phyloP scores from a whole-genome alignment of 2,329 filamentous ascomycete species.

The Ascochyta viciae-villosae region DNA sequence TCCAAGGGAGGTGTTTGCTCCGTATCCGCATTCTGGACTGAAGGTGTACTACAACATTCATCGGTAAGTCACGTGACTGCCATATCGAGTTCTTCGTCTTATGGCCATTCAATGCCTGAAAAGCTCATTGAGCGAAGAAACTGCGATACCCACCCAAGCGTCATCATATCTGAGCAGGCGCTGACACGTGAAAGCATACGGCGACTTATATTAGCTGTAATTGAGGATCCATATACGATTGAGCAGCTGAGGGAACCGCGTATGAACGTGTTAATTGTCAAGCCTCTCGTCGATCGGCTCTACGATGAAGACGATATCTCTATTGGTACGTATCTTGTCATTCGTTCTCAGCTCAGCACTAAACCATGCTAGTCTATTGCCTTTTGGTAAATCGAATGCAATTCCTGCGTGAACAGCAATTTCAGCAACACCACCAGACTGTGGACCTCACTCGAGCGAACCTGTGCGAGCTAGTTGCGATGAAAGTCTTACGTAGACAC shows the following conservation, averaged over 20 bases:
- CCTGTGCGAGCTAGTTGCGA: constrained; percentile 81
- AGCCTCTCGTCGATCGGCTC: constrained; percentile 82
- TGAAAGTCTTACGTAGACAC: constrained; percentile 77
- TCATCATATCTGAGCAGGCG: background rate
- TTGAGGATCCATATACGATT: constrained; percentile 70
- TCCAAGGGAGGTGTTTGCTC: constrained; percentile 49
- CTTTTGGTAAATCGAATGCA: constrained; percentile 81
- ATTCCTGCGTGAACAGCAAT: constrained; percentile 78
- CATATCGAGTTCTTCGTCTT: background rate
- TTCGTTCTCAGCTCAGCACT: background rate
- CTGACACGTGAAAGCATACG: constrained; percentile 47
- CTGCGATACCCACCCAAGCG: background rate
- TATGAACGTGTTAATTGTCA: constrained; percentile 80
- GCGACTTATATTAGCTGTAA: constrained; percentile 55
- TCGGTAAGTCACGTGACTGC: constrained; percentile 49
- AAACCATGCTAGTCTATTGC: constrained; percentile 70
- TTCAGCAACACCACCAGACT: constrained; percentile 78
- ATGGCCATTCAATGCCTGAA: background rate
- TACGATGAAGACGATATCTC: constrained; percentile 82
- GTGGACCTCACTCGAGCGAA: constrained; percentile 80
- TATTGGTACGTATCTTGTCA: constrained; percentile 61
- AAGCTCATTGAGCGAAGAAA: background rate
- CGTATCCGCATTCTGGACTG: constrained; percentile 67
- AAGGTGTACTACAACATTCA: constrained; percentile 82
- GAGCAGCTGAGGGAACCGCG: constrained; percentile 81